Base-by-base conservation (phyloP, 495 filamentous ascomycete species). In the Saxophila tyrrhenica region DNA sequence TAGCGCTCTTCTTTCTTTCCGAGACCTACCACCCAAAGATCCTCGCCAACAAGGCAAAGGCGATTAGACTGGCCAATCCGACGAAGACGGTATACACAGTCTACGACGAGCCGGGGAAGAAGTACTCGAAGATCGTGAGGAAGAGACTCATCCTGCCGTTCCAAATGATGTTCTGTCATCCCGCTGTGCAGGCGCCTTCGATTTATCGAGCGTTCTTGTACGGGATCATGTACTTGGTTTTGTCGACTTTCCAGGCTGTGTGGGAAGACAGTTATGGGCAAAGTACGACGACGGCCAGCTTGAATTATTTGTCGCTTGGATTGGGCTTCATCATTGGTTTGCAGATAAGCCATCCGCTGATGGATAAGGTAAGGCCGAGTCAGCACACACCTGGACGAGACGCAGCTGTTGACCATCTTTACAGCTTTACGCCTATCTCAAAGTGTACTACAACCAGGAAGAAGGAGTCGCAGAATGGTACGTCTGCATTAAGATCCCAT, bases 1-100 rank as follows among this genome's bases (percentile, higher is more conserved):
- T 71, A 0, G 84, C 82, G 2, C 52, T 87, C 1, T 77, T 85
- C 62, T 78, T 80, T 58, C 73, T 88, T 0, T 77, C 73, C 78
- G 75, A 62, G 68, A 86, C 85, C 3, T 85, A 87, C 65, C 70
- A 71, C 0, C 83, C 83, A 0, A 73, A 72, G 25, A 70, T 88
- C 3, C 75, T 87, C 0, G 61, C 62, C 5, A 60, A 68, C 25
- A 82, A 81, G 51, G 75, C 77, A 0, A 60, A 69, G 25, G 70
- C 62, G n/a, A 71, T 87, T 3, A 72, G 75, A 35, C 74, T 76
- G 55, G 77, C 81, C 55, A 85, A 81, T 1, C 62, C 62, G 3
- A 66, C 65, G 75, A 35, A 44, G 41, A 44, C 41, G 16, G 75
- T 16, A 83, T 85, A 62, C 44, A 61, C 64, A 9, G 73, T 82